phyloP scores from a whole-genome alignment of 1,284 basidiomycete genomes.

The Microbotryomycetes sp. region DNA sequence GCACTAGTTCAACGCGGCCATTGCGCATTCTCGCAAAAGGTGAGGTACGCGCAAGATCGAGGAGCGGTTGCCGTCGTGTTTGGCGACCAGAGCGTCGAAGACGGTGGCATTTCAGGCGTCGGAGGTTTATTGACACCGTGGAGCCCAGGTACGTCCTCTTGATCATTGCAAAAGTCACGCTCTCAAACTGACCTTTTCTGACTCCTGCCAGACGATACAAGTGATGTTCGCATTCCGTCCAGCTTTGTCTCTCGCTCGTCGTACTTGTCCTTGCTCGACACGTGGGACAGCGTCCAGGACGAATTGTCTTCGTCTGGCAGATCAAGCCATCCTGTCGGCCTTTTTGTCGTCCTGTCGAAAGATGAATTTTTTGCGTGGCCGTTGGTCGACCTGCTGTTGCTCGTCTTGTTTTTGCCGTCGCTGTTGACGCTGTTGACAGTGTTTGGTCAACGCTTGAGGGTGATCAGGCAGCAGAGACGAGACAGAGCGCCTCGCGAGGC shows the following conservation, averaged over 20 bases:
- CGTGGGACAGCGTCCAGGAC: conserved; percentile 24
- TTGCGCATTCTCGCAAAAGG: conserved; percentile 83
- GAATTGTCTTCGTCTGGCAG: background rate
- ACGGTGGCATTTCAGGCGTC: conserved; percentile 44
- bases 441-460: conserved; percentile 67
- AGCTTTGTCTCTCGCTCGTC: conserved; percentile 45
- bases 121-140: conserved; percentile 35
- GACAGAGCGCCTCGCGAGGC: conserved; percentile 72
- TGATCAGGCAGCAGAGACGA: conserved; percentile 62
- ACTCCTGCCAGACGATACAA: conserved; percentile 41
- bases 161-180: background rate
- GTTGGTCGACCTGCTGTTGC: conserved; percentile 49
- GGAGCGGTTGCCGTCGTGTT: conserved; percentile 85
- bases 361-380: conserved; percentile 35
- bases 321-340: conserved; percentile 7
- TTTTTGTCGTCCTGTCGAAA: conserved; percentile 30
- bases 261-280: conserved; percentile 41
- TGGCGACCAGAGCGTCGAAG: conserved; percentile 51
- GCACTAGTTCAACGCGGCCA: conserved; percentile 75
- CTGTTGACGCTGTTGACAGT: conserved; percentile 71
- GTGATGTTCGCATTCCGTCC: conserved; percentile 44
- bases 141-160: conserved; percentile 16
- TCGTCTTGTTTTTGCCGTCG: conserved; percentile 71
- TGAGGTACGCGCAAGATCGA: conserved; percentile 65
- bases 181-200: background rate